Evolutionary conservation across 306 rosid species (phyloP).

Genomic region (Prunus campanulata): DNA sequence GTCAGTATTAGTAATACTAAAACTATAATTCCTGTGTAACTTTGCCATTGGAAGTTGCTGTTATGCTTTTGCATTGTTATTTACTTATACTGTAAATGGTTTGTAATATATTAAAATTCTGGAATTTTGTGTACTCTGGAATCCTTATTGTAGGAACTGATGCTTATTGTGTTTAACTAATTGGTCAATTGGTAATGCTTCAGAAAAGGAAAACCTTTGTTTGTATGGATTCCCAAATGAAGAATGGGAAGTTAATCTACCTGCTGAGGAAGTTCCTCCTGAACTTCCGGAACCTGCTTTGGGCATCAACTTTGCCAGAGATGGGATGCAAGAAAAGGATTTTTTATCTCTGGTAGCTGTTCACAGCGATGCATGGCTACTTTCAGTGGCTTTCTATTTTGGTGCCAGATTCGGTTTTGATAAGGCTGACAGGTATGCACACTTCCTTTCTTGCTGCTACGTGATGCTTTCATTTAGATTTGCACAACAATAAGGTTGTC

Average conservation of each 20-base stretch:
- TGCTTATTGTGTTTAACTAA: slow-evolving; percentile 10
- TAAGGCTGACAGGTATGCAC: slow-evolving; percentile 43
- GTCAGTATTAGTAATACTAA: background rate
- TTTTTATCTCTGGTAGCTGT: slow-evolving; percentile 48
- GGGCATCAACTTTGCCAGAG: slow-evolving; percentile 68
- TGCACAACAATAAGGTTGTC: background rate
- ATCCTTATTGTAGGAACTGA: background rate
- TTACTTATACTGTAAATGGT: background rate
- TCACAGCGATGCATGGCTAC: slow-evolving; percentile 54
- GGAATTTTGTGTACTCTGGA: background rate
- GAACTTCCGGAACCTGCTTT: slow-evolving; percentile 62
- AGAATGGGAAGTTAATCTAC: slow-evolving; percentile 55
- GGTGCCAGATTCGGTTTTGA: slow-evolving; percentile 56
- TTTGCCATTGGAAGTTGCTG: background rate
- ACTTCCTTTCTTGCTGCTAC: background rate
- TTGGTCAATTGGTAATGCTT: slow-evolving; percentile 15
- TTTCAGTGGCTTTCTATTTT: slow-evolving; percentile 47
- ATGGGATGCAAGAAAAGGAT: slow-evolving; percentile 55
- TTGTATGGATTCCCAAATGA: slow-evolving; percentile 54
- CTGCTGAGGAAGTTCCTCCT: slow-evolving; percentile 62
- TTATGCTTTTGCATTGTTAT: background rate
- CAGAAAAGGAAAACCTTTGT: slow-evolving; percentile 60
- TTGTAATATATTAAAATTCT: background rate
- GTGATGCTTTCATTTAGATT: background rate
- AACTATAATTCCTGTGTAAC: too few relatives aligned